Evolutionary conservation across 2,329 filamentous ascomycete species (phyloP), one percentile per base, ranked within the genome.

Genomic region (Penicillium sp.): DNA sequence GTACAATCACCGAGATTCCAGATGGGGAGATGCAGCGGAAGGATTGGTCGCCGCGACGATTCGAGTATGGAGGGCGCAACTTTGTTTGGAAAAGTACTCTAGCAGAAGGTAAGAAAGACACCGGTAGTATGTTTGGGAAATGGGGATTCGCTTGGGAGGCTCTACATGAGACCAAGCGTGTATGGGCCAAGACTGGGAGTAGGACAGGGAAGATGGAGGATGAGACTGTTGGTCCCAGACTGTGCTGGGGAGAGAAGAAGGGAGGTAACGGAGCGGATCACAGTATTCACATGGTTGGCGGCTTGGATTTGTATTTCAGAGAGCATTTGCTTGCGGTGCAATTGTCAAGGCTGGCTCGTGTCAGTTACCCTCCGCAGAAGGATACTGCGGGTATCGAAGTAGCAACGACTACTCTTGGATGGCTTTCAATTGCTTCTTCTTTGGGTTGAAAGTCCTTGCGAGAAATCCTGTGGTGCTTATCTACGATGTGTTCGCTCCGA

Each of bases 261-360:
- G 57, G 57, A 8, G 46, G 42, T 1, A 47, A 56, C 10, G 55
- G 57, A 4, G 57, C 52, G 11, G 43, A 47, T n/a, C 50, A 58
- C 9, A 53, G 55, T 4, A 50, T 61, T 34, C 50, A 58, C 29
- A 61, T 61, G 55, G 50, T 49, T 11, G 51, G 44, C 29, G 55
- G 57, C 1, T 43, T 61, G 42, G 59, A 61, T 42, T n/a, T 48
- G 43, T 53, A 56, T 50, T 61, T 60, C 36, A 48, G 57, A 10
- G 59, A 61, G 52, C 59, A 61, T 52, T 36, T 61, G 42, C 47
- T 61, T 9, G 59, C 59, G 2, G 49, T 57, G 19, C 57, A 61
- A 34, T 45, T 61, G 36, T 54, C 59, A 2, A 53, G 57, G 19
- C 19, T 61, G 18, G 50, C 47, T 35, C 51, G 59, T 9, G 45